Evolutionary conservation across 768 basidiomycete genomes (phyloP).

Genomic region (Harrya chromipes): DNA sequence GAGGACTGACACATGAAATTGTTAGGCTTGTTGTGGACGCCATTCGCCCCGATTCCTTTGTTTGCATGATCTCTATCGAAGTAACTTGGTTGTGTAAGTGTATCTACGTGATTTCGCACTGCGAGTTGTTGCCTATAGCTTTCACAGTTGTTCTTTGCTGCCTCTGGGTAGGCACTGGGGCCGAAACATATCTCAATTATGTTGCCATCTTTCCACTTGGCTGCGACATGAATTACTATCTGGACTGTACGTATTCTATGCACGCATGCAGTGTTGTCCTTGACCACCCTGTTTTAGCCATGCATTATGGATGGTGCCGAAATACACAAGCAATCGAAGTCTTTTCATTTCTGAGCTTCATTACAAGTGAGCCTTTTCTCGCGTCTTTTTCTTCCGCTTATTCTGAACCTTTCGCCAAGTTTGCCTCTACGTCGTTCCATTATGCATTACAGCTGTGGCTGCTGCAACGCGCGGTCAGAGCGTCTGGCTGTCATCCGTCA

Average conservation of each 20-base stretch:
- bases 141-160: slow-evolving; percentile 33
- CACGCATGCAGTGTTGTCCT: not conserved
- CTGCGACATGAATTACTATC: slow-evolving; percentile 2
- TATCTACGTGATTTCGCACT: not conserved
- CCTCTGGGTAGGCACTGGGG: slow-evolving; percentile 40
- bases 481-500: slow-evolving; percentile 35
- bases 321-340: slow-evolving; percentile 33
- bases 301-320: slow-evolving; percentile 19
- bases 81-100: slow-evolving; percentile 36
- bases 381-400: not conserved
- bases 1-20: not conserved
- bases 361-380: slow-evolving; percentile 26
- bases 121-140: not conserved
- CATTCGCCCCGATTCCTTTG: slow-evolving; percentile 34
- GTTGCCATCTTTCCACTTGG: slow-evolving; percentile 8
- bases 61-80: slow-evolving; percentile 39
- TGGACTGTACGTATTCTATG: slow-evolving; percentile 3
- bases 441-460: slow-evolving; percentile 26
- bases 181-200: slow-evolving; percentile 17
- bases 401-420: slow-evolving; percentile 25
- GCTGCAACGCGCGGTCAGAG: slow-evolving; percentile 27
- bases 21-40: slow-evolving; percentile 36
- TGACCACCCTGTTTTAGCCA: slow-evolving; percentile 11
- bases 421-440: slow-evolving; percentile 25
- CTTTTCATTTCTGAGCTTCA: slow-evolving; percentile 37